Base-by-base conservation (phyloP, 2,329 filamentous ascomycete genomes). In the Trichoderma sp. region DNA sequence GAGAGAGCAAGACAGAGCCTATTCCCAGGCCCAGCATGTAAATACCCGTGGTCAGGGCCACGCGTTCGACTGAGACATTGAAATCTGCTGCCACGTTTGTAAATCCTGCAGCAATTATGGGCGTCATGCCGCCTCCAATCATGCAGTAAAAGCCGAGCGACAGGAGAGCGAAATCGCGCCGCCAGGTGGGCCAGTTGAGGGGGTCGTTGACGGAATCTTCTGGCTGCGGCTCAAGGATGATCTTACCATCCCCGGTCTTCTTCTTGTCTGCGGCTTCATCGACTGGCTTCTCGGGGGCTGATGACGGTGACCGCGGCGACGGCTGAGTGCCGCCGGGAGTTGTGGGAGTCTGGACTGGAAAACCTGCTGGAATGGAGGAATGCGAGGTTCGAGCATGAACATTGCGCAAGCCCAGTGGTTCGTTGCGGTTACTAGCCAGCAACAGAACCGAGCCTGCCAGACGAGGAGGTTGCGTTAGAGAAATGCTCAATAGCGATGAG, bases 11-110 rank as follows among this genome's bases (percentile, higher is more conserved):
- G 7, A 97, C 89, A 19, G 89, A 93, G 2, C 94, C 94, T 1
- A 97, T 73, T 1, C 94, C 94, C 45, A 98, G 81, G 0, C 95
- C 95, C 86, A 97, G 85, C 94, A 98, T 97, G 80, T 93, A 97
- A 15, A 97, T 81, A 0, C 94, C 94, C 0, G 94, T 97, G 0
- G 94, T 98, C 67, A 97, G 83, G 2, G 94, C 90, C 4, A 97
- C 93, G 61, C 86, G 80, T 34, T 92, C 86, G 17, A 91, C 87
- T 0, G 87, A 83, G 25, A 97, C 87, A 69, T 85, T 70, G 75
- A 91, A 86, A 48, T 85, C 83, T 0, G 83, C 71, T 1, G 93
- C 90, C 13, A 98, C 91, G 52, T 96, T 83, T 35, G 89, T 89
- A 81, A 97, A 98, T 13, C 93, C 94, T 10, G 95, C 94, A 0